Conservation (phyloP, 1,139 yeast species). For the Debaryomyces singareniensis region DNA sequence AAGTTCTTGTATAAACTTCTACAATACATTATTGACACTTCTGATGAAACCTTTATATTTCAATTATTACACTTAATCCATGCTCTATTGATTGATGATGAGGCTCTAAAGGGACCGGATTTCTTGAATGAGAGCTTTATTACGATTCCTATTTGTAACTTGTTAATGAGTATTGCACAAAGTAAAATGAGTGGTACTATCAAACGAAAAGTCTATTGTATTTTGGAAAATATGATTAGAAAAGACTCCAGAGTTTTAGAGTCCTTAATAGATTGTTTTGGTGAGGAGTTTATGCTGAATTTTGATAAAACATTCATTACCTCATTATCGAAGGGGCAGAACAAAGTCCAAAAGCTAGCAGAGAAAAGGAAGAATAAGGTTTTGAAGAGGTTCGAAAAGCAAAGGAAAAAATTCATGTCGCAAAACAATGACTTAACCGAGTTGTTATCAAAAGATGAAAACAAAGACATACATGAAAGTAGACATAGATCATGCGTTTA, state of each 20-base stretch:
- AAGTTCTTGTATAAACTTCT: constrained; percentile 52
- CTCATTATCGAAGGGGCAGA: constrained; percentile 16
- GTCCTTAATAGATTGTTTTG: constrained; percentile 50
- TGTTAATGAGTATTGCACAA: constrained; percentile 45
- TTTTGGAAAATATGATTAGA: constrained; percentile 44
- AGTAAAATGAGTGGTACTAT: constrained; percentile 44
- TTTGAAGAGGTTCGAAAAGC: constrained; percentile 36
- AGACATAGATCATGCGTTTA: constrained; percentile 52
- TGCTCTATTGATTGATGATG: constrained; percentile 56
- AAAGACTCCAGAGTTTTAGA: constrained; percentile 46
- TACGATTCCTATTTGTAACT: constrained; percentile 49
- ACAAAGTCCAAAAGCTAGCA: constrained; percentile 38
- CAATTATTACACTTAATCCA: constrained; percentile 62
- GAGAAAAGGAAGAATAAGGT: constrained; percentile 31
- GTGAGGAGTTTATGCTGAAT: constrained; percentile 43
- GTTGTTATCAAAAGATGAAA: constrained; percentile 3
- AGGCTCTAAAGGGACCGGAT: constrained; percentile 28
- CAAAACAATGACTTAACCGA: constrained; percentile 15
- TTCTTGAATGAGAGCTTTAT: constrained; percentile 41
- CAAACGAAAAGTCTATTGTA: constrained; percentile 47
- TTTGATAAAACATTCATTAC: constrained; percentile 29
- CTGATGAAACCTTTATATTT: constrained; percentile 49
- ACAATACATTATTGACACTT: constrained; percentile 42
- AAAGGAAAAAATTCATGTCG: constrained; percentile 31
- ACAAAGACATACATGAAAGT: constrained; percentile 1